These are phyloP conservation scores for Poa annua DNA, from an alignment of 176 grass and related monocot species.

Conservation along the genomic window DNA sequence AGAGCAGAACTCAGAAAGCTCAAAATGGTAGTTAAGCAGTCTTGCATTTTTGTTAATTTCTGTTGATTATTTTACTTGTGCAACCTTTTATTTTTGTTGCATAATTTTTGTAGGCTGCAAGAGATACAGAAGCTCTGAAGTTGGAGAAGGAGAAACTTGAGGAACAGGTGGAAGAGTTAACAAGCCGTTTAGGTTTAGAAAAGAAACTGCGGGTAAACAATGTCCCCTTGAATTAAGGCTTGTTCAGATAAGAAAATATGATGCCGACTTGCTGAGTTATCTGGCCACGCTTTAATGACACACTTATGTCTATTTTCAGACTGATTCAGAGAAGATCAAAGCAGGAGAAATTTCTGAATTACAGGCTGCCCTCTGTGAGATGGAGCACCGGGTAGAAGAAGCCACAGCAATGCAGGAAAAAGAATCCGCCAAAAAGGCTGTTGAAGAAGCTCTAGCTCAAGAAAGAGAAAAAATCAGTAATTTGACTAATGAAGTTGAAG, in stretches of 20 bases:
- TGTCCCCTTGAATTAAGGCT: conserved; percentile 28
- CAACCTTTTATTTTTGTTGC: conserved; percentile 34
- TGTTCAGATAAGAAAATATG: conserved; percentile 1
- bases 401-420: conserved; percentile 53
- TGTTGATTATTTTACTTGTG: conserved; percentile 35
- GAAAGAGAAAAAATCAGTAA: conserved; percentile 57
- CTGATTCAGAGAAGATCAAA: conserved; percentile 66
- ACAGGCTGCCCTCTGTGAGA: conserved; percentile 56
- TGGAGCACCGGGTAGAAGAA: conserved; percentile 60
- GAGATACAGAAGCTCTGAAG: conserved; percentile 74
- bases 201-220: conserved; percentile 63
- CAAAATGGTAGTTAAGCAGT: conserved; percentile 65
- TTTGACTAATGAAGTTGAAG: conserved; percentile 58
- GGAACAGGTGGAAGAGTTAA: conserved; percentile 67
- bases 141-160: conserved; percentile 72
- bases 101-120: conserved; percentile 56
- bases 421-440: conserved; percentile 55
- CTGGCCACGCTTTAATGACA: conserved; percentile 30
- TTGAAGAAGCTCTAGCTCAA: conserved; percentile 67
- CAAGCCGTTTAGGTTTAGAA: conserved; percentile 60
- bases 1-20: conserved; percentile 77
- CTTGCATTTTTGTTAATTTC: conserved; percentile 33
- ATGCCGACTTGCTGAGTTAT: conserved; percentile 28
- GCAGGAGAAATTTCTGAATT: conserved; percentile 65
- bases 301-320: conserved; percentile 43